A percentile compares a stretch with the other conserved stretches of the same genome.
These are phyloP conservation scores for Phoenix dactylifera DNA, from an alignment of 176 grass and related monocot species.

Conservation along the genomic window DNA sequence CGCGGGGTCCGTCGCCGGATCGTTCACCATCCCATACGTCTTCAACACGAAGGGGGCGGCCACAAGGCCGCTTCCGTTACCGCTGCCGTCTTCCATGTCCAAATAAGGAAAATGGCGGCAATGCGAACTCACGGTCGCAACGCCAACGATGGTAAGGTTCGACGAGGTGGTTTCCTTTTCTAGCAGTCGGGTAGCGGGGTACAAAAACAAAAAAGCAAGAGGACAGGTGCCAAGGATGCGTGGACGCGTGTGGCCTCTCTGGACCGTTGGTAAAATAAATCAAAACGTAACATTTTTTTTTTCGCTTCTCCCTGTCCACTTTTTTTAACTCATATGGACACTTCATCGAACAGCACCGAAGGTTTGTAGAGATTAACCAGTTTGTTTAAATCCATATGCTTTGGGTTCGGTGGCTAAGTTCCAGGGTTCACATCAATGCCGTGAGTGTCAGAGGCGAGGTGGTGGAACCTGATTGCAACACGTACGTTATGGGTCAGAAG, in stretches of 20 bases:
- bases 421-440: no score
- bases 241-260: slow-evolving; percentile 40
- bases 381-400: no score
- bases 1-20: slow-evolving; percentile 47
- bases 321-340: no score
- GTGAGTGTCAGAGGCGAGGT: no score
- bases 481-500: no score
- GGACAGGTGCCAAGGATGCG: slow-evolving; percentile 35
- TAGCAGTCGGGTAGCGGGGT: neutral
- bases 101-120: no score
- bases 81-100: neutral
- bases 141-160: slow-evolving; percentile 24
- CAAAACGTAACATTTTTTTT: neutral
- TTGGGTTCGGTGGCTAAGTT: no score
- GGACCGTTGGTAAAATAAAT: slow-evolving; percentile 15
- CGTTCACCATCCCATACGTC: slow-evolving; percentile 80
- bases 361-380: no score
- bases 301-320: no score
- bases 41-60: slow-evolving; percentile 74
- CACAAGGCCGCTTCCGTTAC: neutral
- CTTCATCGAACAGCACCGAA: no score
- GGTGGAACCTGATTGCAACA: no score
- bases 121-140: no score
- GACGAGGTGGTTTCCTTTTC: neutral
- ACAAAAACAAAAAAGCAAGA: neutral